Evolutionary conservation across 2,329 filamentous ascomycete genomes (phyloP).

Genomic region (Paraconiothyrium sp.): DNA sequence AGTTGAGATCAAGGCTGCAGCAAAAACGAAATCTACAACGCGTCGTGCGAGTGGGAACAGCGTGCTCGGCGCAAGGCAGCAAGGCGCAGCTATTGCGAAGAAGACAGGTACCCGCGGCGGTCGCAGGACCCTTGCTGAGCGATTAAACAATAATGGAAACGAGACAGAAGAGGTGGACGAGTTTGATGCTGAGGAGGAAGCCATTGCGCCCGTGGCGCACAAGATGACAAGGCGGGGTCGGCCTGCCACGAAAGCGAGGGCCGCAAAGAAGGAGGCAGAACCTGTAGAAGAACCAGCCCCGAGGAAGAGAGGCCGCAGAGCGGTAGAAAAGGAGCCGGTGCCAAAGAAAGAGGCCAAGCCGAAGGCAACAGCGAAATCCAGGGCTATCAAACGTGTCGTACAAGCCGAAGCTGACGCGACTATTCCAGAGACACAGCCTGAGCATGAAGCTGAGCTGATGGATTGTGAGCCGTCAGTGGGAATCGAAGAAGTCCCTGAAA

Average conservation of each 20-base stretch:
- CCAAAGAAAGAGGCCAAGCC: conserved; percentile 33
- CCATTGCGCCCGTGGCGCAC: conserved; percentile 32
- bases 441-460: conserved; percentile 50
- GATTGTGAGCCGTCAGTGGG: conserved; percentile 52
- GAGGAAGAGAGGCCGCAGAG: conserved; percentile 43
- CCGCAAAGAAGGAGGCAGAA: conserved; percentile 28
- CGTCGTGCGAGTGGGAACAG: conserved; percentile 50
- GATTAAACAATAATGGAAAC: conserved; percentile 51
- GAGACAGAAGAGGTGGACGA: conserved; percentile 58
- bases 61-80: conserved; percentile 50
- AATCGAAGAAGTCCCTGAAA: conserved; percentile 45
- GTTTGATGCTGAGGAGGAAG: conserved; percentile 40
- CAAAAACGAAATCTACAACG: conserved; percentile 48
- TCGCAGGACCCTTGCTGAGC: conserved; percentile 55
- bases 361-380: conserved; percentile 37
- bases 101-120: conserved; percentile 42
- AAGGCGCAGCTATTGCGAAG: conserved; percentile 47
- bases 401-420: conserved; percentile 40
- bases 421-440: conserved; percentile 58
- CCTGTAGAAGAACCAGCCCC: conserved; percentile 31
- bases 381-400: conserved; percentile 42
- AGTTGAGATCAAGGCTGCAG: conserved; percentile 40
- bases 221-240: conserved; percentile 54
- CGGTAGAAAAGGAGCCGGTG: conserved; percentile 32
- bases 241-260: conserved; percentile 68